phyloP scores from a whole-genome alignment of 2,329 filamentous ascomycete species.

The Botrytis pseudocinerea region DNA sequence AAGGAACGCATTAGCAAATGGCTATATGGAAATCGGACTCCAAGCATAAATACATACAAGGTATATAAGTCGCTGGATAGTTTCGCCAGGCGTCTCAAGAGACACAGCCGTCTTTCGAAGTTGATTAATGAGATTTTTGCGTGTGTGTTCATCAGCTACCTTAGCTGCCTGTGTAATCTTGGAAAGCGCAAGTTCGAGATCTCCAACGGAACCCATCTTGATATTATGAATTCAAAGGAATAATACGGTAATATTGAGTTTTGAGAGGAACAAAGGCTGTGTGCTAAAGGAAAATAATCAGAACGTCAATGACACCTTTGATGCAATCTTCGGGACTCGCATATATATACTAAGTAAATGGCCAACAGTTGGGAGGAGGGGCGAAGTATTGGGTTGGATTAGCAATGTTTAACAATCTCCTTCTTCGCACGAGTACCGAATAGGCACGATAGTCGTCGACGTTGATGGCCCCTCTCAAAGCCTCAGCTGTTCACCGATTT shows the following conservation, averaged over 20 bases:
- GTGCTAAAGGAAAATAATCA: neutral
- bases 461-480: no score
- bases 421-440: neutral
- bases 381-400: neutral
- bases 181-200: constrained; percentile 3
- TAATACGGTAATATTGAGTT: neutral
- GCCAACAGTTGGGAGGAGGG: neutral
- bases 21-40: neutral
- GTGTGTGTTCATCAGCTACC: neutral
- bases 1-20: neutral
- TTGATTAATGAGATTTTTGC: neutral
- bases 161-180: neutral
- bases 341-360: constrained; percentile 1
- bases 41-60: neutral
- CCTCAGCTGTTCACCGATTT: neutral
- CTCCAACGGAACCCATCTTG: constrained; percentile 4
- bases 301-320: neutral
- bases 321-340: neutral
- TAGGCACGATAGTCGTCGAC: neutral
- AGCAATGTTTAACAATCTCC: neutral
- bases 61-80: neutral
- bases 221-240: neutral
- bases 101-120: neutral
- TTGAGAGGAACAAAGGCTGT: neutral
- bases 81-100: neutral